Percentiles rank a stretch among this genome's conserved stretches.
Conservation (phyloP, 1,139 yeast genomes). For the Protomyces arabidopsidicola region DNA sequence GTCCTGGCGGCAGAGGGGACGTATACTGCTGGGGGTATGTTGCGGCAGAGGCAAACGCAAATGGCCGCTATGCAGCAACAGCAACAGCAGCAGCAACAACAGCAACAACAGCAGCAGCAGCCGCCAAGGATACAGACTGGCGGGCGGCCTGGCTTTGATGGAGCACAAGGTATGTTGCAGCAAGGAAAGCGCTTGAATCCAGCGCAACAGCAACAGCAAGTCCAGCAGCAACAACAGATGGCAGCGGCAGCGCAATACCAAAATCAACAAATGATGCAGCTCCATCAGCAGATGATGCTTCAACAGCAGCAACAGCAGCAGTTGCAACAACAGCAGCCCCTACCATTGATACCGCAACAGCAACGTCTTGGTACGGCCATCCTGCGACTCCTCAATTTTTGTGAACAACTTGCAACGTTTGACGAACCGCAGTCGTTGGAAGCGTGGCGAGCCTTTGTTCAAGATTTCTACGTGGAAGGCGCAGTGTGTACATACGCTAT, state of each 20-base stretch:
- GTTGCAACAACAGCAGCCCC: neutral
- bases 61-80: neutral
- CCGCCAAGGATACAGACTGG: neutral
- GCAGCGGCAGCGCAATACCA: neutral
- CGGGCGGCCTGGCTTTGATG: neutral
- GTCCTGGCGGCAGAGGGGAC: neutral
- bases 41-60: neutral
- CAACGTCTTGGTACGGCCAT: slow-evolving; percentile 22
- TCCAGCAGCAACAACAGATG: neutral
- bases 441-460: slow-evolving; percentile 18
- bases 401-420: slow-evolving; percentile 19
- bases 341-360: neutral
- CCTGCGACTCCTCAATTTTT: slow-evolving; percentile 15
- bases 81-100: neutral
- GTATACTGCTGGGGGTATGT: neutral
- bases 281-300: slow-evolving; percentile 10
- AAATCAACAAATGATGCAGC: slow-evolving; percentile 11
- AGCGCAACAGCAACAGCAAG: neutral
- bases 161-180: neutral
- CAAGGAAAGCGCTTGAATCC: neutral
- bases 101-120: neutral
- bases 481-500: slow-evolving; percentile 20
- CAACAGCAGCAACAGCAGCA: slow-evolving; percentile 20
- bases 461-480: slow-evolving; percentile 19
- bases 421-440: neutral